Conservation (phyloP, 2,329 filamentous ascomycete species). For the Pezicula radicicola region DNA sequence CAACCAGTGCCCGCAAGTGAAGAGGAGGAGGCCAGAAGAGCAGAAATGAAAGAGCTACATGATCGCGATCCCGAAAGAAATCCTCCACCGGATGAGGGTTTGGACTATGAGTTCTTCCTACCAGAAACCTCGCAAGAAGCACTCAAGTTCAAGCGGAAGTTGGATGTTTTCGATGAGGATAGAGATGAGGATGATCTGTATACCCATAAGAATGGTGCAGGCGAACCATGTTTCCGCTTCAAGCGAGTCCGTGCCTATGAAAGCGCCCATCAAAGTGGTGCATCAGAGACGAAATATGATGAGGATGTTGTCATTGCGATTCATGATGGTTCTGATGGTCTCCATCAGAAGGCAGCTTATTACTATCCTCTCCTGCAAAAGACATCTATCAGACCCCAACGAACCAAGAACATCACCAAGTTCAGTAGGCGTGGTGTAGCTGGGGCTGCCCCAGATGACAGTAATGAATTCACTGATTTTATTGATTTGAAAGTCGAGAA, state of each 20-base stretch:
- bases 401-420: conserved; percentile 60
- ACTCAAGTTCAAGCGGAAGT: conserved; percentile 56
- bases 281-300: conserved; percentile 55
- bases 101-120: conserved; percentile 68
- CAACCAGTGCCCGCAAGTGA: conserved; percentile 54
- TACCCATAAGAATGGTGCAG: conserved; percentile 43
- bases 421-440: conserved; percentile 14
- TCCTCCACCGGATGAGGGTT: conserved; percentile 53
- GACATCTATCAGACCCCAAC: conserved; percentile 58
- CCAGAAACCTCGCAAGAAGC: conserved; percentile 45
- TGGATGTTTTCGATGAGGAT: conserved; percentile 54
- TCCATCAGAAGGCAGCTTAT: conserved; percentile 55
- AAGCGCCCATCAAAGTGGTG: conserved; percentile 54
- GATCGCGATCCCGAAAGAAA: conserved; percentile 53
- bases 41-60: conserved; percentile 49
- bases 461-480: conserved; percentile 41
- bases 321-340: conserved; percentile 49
- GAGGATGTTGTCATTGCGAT: conserved; percentile 61
- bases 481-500: conserved; percentile 55
- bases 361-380: conserved; percentile 69
- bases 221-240: conserved; percentile 55
- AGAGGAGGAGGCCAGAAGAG: conserved; percentile 45
- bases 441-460: conserved; percentile 31
- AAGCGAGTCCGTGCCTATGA: conserved; percentile 63
- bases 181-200: conserved; percentile 53